Evolutionary conservation across 2,329 filamentous ascomycete species (phyloP), one percentile per base, ranked within the genome.

Genomic region (Trichophyton benhamiae): DNA sequence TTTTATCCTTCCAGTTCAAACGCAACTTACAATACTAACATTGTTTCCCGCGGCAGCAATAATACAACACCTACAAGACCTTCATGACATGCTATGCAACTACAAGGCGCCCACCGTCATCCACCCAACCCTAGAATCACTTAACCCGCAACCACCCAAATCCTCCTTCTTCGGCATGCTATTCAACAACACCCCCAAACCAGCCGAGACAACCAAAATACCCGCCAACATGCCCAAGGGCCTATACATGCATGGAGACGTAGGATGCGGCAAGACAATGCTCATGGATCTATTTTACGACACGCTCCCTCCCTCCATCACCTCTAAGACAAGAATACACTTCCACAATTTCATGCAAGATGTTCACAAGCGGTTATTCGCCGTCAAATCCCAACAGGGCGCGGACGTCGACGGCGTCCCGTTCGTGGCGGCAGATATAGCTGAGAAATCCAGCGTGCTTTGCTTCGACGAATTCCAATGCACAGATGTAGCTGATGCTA

Each of bases 291-390:
- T 99, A 58, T 96, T 97, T 74, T 96, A 91, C 77, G 91, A 97
- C 66, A 96, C 92, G 0, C 78, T 97, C 22, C 94, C 94, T 0
- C 73, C 78, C 15, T 87, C 87, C 63, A 91, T 97, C 66, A 82
- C 80, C 62, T 84, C 85, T 36, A 96, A 96, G 78, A 95, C 87
- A 55, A 83, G 94, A 57, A 96, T 99, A 70, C 94, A 99, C 78
- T 99, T 99, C 76, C 91, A 97, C 79, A 96, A 96, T 74, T 99
- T 99, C 79, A 99, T 99, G 94, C 94, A 97, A 74, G 89, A 95
- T 73, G 87, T 97, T 57, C 94, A 99, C 77, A 90, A 87, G 73
- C 83, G 92, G 63, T 78, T 97, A 68, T 94, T 97, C 77, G 85
- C 84, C 71, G 86, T 95, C 76, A 96, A 96, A 78, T 87, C 94